Evolutionary conservation across 2,329 filamentous ascomycete species (phyloP), one percentile per base, ranked within the genome.

Genomic region (Calonectria pseudoreteaudii): DNA sequence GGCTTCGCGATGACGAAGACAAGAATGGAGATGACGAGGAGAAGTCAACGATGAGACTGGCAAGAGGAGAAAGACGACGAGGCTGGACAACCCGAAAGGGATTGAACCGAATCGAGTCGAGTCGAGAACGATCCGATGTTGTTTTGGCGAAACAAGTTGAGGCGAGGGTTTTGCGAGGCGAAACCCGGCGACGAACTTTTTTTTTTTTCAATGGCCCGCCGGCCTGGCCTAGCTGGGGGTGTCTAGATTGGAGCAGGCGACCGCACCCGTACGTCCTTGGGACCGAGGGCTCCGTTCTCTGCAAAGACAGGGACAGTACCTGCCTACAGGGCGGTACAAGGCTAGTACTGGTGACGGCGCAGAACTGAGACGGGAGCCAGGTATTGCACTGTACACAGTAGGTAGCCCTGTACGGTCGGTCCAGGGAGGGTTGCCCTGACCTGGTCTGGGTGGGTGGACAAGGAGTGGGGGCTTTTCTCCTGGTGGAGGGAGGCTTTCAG

Each of bases 181-280:
- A 75, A 72, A 74, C 53, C 76, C 74, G 71, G 72, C 71, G 49
- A 52, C 53, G 69, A 72, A 60, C 71, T 70, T 72, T 78, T 80
- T 79, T 79, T 76, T 75, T 75, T 75, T 75, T 72, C 70, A 77
- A 80, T 75, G 73, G 75, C 78, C 73, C 72, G 75, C 76, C 77
- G 73, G 71, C 76, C 77, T 69, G 71, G 70, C 52, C 74, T 78
- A 70, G 52, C 62, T 70, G 64, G 50, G 47, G 28, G 28, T 66
- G 65, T 66, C 49, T 65, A 62, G 66, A 69, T 76, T 79, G 71
- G 75, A 80, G 74, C 50, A 58, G 71, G 49, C 66, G 49, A 62
- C 64, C 44, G 68, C 49, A 68, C 58, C 68, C 68, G 34, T 73
- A 58, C 72, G 74, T 67, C 62, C 75, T 74, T 67, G 66, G 66